Base-by-base conservation (phyloP, 2,329 filamentous ascomycete genomes). In the Aspergillus novofumigatus region DNA sequence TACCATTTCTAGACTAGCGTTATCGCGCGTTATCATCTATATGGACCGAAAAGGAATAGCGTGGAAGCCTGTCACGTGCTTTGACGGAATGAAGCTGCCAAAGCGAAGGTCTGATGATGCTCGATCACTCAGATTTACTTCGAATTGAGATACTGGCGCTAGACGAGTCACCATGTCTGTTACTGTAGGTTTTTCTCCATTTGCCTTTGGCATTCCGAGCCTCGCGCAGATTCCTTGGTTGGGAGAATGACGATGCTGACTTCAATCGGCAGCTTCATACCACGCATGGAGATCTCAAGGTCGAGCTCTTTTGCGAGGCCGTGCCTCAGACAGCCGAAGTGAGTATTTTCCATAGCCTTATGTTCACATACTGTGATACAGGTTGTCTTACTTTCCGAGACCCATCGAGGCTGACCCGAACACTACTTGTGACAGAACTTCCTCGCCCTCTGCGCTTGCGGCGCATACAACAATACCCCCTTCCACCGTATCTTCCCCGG, bases 291-390 rank as follows among this genome's bases (percentile, higher is more conserved):
- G 88, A 94, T 76, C 83, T 99, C 72, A 99, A 97, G 78, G 85
- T 97, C 67, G 94, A 97, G 75, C 81, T 99, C 64, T 97, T 97
- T 78, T 97, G 93, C 79, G 91, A 97, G 74, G 88, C 90, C 66
- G 91, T 96, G 32, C 94, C 94, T 61, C 92, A 93, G 74, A 96
- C 94, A 0, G 89, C 92, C 61, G 90, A 96, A 78, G 88, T 88
- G 78, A 55, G 77, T 65, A 28, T 28, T 26, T 26, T 26, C 25
- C 23, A 23, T 23, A 23, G 23, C 23, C 23, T 23, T 23, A 23
- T 23, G 23, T 23, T 23, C 23, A 3, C 23, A 23, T 23, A 3
- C 23, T 23, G 2, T 23, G 23, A 23, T 23, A 23, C 23, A 23
- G 23, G 23, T 23, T 23, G 3, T 23, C 23, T 23, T 23, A 23